These are phyloP conservation scores for Ascochyta pisi DNA, from an alignment of 2,329 filamentous ascomycete genomes.

Conservation along the genomic window DNA sequence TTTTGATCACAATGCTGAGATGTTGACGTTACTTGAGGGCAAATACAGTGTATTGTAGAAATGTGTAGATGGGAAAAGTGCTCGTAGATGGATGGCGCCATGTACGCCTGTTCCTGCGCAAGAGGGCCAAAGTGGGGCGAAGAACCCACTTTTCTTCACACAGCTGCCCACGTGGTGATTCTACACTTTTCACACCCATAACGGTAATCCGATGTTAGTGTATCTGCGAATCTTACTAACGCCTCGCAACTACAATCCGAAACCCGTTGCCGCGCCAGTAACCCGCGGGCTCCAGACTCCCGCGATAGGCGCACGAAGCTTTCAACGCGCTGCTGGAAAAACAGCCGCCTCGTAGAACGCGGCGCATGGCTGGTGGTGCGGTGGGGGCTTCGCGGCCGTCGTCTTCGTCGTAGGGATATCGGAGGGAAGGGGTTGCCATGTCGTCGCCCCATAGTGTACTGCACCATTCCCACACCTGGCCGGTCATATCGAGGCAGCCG, in stretches of 20 bases:
- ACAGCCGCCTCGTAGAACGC: not conserved
- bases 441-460: conserved; percentile 1
- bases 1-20: too few relatives aligned
- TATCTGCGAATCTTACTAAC: not conserved
- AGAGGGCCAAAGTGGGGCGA: not conserved
- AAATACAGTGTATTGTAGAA: too few relatives aligned
- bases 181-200: not conserved
- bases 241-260: not conserved
- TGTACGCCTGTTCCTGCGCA: not conserved
- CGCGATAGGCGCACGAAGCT: not conserved
- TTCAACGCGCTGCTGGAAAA: not conserved
- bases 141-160: not conserved
- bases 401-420: not conserved
- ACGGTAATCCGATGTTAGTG: too few relatives aligned
- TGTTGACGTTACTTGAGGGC: too few relatives aligned
- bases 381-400: not conserved
- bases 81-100: not conserved
- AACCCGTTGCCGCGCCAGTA: conserved; percentile 5
- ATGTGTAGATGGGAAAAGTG: too few relatives aligned
- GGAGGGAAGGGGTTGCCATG: not conserved
- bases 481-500: not conserved
- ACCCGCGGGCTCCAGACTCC: not conserved
- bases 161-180: not conserved
- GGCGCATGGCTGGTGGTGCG: not conserved
- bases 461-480: conserved; percentile 10